A percentile compares a stretch with the other conserved stretches of the same genome.
These are phyloP conservation scores for Lepidium didymum DNA, from an alignment of 345 rosid genomes.

Conservation along the genomic window DNA sequence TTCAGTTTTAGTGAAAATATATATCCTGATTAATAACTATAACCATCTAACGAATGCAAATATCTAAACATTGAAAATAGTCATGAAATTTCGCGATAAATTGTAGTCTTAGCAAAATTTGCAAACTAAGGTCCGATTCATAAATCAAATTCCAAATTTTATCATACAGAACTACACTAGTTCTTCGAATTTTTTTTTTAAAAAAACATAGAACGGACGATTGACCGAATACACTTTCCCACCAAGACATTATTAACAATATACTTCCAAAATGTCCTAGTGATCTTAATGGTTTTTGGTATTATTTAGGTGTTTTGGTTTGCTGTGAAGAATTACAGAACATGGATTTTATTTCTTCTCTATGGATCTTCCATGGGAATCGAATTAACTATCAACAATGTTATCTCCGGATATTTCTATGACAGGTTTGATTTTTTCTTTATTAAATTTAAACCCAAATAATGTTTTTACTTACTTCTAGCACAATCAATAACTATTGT, in stretches of 20 bases:
- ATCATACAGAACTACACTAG: too few species aligned
- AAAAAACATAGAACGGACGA: too few species aligned
- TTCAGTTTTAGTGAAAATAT: background rate
- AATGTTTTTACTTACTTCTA: background rate
- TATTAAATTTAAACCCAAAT: background rate
- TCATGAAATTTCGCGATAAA: background rate
- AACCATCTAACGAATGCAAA: background rate
- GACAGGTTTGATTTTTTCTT: slow-evolving; percentile 46
- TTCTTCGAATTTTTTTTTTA: too few species aligned
- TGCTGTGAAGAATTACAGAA: slow-evolving; percentile 59
- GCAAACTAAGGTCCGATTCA: too few species aligned
- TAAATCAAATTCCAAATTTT: too few species aligned
- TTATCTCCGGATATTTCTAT: slow-evolving; percentile 56
- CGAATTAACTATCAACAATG: slow-evolving; percentile 57
- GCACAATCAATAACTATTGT: background rate
- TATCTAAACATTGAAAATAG: background rate
- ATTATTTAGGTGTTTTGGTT: slow-evolving; percentile 49
- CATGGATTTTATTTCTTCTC: slow-evolving; percentile 66
- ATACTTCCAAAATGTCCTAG: background rate
- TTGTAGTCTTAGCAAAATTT: background rate
- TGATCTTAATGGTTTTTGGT: background rate
- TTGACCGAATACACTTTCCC: too few species aligned
- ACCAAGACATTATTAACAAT: background rate
- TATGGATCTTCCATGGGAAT: slow-evolving; percentile 74
- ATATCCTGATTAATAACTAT: background rate